A percentile compares a stretch with the other conserved stretches of the same genome.
phyloP scores from a whole-genome alignment of 2,329 filamentous ascomycete genomes.

The Exophiala oligosperma region DNA sequence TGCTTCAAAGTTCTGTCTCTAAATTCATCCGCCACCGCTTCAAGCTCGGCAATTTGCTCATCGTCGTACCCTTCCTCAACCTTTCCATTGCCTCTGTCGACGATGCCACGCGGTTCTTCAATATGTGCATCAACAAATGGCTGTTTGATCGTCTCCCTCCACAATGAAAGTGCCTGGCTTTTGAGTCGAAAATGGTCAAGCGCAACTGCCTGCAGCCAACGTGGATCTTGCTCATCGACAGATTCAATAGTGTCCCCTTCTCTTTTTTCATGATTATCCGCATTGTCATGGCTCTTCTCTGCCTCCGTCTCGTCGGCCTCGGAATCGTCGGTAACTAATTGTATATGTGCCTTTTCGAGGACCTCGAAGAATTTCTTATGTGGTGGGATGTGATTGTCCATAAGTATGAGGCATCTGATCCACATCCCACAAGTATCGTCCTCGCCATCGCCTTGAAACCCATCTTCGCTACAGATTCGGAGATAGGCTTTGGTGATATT shows the following conservation, averaged over 20 bases:
- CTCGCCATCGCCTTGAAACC: neutral
- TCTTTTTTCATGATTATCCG: no score
- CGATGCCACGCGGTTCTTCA: no score
- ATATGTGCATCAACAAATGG: no score
- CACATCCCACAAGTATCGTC: conserved; percentile 16
- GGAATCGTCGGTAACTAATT: conserved; percentile 16
- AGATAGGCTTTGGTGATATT: conserved; percentile 9
- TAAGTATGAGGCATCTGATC: conserved; percentile 11
- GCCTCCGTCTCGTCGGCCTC: neutral
- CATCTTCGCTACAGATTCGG: conserved; percentile 8
- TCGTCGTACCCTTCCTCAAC: neutral
- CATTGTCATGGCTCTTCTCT: no score
- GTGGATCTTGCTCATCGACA: conserved; percentile 16
- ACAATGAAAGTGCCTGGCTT: conserved; percentile 19
- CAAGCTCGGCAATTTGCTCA: neutral
- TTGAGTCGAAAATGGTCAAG: conserved; percentile 20
- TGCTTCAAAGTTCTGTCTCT: conserved; percentile 9
- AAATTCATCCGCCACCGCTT: conserved; percentile 15
- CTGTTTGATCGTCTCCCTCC: conserved; percentile 10
- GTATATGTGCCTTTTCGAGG: conserved; percentile 20
- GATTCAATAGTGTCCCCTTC: conserved; percentile 11
- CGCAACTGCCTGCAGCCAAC: conserved; percentile 21
- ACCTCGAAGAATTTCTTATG: conserved; percentile 23
- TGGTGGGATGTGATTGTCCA: conserved; percentile 10
- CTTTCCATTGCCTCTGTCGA: no score